These are phyloP conservation scores for Phlebopus sp. DNA, from an alignment of 1,284 basidiomycete species.

Conservation along the genomic window DNA sequence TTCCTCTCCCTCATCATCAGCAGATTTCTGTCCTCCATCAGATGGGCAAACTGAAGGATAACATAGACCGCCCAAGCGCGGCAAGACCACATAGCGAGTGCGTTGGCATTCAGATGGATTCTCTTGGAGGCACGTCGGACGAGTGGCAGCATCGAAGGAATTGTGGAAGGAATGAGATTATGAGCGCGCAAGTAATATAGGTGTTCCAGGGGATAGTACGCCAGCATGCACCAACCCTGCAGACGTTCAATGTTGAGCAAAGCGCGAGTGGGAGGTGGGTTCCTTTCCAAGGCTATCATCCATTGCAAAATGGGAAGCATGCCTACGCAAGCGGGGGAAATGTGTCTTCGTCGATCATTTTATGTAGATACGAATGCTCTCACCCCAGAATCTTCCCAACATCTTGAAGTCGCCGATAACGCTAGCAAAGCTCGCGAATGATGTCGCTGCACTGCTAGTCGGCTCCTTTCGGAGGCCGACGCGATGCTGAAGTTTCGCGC, in stretches of 20 bases:
- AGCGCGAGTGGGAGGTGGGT: slow-evolving; percentile 61
- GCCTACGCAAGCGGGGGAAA: slow-evolving; percentile 40
- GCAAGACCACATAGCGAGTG: slow-evolving; percentile 63
- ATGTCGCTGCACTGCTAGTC: slow-evolving; percentile 50
- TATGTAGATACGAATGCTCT: slow-evolving; percentile 17
- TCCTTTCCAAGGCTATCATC: slow-evolving; percentile 70
- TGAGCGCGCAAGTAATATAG: slow-evolving; percentile 68
- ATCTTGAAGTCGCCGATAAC: slow-evolving; percentile 66
- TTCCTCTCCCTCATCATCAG: slow-evolving; percentile 51
- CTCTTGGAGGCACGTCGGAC: slow-evolving; percentile 40
- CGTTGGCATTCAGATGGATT: slow-evolving; percentile 45
- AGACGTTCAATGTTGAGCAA: slow-evolving; percentile 75
- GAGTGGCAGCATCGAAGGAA: slow-evolving; percentile 43
- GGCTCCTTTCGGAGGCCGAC: slow-evolving; percentile 52
- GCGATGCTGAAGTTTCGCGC: slow-evolving; percentile 64
- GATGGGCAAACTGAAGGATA: slow-evolving; percentile 67
- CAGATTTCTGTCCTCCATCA: slow-evolving; percentile 63
- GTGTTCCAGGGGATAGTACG: slow-evolving; percentile 81
- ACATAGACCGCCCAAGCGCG: slow-evolving; percentile 79
- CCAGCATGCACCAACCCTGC: slow-evolving; percentile 82
- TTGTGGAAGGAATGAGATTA: slow-evolving; percentile 54
- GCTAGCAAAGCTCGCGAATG: slow-evolving; percentile 52
- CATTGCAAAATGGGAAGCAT: slow-evolving; percentile 75
- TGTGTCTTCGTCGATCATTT: not conserved
- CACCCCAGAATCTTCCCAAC: slow-evolving; percentile 77